phyloP scores from a whole-genome alignment of 2,329 filamentous ascomycete species.

The Colletotrichum sp. region DNA sequence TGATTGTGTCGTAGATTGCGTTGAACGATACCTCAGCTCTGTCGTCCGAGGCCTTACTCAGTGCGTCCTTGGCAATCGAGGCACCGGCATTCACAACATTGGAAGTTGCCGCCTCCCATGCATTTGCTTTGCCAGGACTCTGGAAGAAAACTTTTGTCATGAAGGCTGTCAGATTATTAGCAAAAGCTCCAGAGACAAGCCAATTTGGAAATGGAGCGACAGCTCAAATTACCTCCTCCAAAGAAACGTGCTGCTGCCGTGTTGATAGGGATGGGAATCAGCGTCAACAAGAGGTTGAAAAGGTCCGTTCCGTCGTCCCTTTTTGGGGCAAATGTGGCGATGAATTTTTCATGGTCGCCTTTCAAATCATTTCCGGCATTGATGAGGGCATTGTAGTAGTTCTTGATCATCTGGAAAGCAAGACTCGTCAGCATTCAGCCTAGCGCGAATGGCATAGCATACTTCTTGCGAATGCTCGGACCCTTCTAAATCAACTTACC shows the following conservation, averaged over 20 bases:
- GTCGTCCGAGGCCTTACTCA: not conserved
- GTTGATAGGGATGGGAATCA: not conserved
- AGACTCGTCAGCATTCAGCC: not conserved
- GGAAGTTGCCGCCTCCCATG: not conserved
- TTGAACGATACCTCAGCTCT: not conserved
- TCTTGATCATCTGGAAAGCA: not conserved
- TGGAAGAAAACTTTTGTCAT: not conserved
- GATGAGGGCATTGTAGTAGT: not conserved
- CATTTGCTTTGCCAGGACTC: not conserved
- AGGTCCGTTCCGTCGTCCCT: not conserved
- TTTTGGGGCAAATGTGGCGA: not conserved
- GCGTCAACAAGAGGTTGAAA: not conserved
- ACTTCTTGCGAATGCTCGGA: not conserved
- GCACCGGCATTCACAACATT: not conserved
- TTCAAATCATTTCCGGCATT: not conserved
- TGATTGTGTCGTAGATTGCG: not conserved
- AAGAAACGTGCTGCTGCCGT: not conserved
- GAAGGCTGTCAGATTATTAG: not conserved
- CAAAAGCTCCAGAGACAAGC: not conserved
- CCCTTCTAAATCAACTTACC: not conserved
- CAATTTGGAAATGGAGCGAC: not conserved
- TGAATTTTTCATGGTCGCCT: not conserved
- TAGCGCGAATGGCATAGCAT: not conserved
- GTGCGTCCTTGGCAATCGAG: not conserved
- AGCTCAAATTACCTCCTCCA: not conserved